Percentiles rank a stretch among this genome's conserved stretches.
Evolutionary conservation across 2,329 filamentous ascomycete species (phyloP).

Genomic region (Dendryphion nanum): DNA sequence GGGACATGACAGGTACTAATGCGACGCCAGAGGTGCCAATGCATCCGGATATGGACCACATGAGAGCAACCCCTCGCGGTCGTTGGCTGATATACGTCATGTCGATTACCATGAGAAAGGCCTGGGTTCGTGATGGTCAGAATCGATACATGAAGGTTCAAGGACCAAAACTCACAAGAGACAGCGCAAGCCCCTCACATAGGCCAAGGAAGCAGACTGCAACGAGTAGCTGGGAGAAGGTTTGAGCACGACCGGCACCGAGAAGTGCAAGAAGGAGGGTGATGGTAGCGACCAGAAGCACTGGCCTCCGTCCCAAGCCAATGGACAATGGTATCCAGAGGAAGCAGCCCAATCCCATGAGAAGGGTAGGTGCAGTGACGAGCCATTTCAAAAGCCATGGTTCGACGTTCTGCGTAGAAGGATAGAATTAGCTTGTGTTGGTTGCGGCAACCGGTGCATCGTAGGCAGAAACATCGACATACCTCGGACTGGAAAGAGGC

Average conservation of each 20-base stretch:
- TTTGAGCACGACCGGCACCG: constrained; percentile 14
- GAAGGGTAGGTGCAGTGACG: constrained; percentile 17
- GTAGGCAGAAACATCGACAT: no score
- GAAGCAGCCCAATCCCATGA: constrained; percentile 27
- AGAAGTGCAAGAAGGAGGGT: constrained; percentile 19
- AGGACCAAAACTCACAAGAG: constrained; percentile 29
- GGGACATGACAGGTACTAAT: no score
- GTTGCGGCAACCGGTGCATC: no score
- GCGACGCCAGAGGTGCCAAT: no score
- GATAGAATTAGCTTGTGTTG: not conserved
- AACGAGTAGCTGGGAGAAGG: constrained; percentile 17
- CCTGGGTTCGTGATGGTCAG: constrained; percentile 6
- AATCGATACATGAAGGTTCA: no score
- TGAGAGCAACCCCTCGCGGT: no score
- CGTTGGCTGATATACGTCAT: no score
- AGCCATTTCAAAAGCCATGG: constrained; percentile 16
- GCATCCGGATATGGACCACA: no score
- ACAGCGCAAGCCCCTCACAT: constrained; percentile 19
- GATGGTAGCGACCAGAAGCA: constrained; percentile 21
- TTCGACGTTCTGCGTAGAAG: constrained; percentile 7
- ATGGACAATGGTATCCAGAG: constrained; percentile 31
- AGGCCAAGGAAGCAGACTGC: constrained; percentile 19
- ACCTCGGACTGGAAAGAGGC: no score
- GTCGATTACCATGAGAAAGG: no score
- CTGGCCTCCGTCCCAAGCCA: constrained; percentile 29